Base-by-base conservation (phyloP, 345 rosid genomes). In the Citrus unshiu region DNA sequence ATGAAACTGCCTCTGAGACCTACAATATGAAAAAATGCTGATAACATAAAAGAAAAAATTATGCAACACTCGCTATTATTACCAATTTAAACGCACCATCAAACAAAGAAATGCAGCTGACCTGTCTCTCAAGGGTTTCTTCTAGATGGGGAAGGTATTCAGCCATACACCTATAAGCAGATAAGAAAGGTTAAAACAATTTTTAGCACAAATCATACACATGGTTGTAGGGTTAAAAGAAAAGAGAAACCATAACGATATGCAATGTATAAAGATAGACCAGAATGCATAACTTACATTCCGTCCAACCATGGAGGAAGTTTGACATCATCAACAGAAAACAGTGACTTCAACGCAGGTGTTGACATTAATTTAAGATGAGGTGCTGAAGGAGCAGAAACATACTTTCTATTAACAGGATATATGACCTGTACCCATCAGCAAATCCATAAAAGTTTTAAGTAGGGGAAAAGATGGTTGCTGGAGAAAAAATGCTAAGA, bases 141-240 rank as follows among this genome's bases (percentile, higher is more conserved):
- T 96, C 99, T 6, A 94, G 92, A 85, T 90, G 91, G 14, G 99
- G 99, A 83, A 96, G 98, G 90, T 94, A 96, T 86, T 96, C 99
- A 70, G 99, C 99, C 92, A 96, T 86, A 84, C 98, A 96, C 98
- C 99, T 96, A 81, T 57, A 49, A 43, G 80, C 77, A 76, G 78
- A 81, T n/a, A 34, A 75, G 25, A 40, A 81, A 73, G 49, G 76
- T 43, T 10, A 62, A 63, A 30, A 62, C 68, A 13, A 71, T 27
- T 51, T 74, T 73, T 46, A 84, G 82, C 67, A 72, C 43, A 79
- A 83, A 22, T 61, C 66, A 80, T 56, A 35, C 19, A 14, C 34
- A 27, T n/a, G 21, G 56, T 13, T 63, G 32, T 25, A 75, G 25
- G 75, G 61, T 58, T 27, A 34, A 56, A 40, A 6, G 46, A 63